Evolutionary conservation across 2,329 filamentous ascomycete genomes (phyloP), one percentile per base, ranked within the genome.

Genomic region (Aspergillus costaricaensis): DNA sequence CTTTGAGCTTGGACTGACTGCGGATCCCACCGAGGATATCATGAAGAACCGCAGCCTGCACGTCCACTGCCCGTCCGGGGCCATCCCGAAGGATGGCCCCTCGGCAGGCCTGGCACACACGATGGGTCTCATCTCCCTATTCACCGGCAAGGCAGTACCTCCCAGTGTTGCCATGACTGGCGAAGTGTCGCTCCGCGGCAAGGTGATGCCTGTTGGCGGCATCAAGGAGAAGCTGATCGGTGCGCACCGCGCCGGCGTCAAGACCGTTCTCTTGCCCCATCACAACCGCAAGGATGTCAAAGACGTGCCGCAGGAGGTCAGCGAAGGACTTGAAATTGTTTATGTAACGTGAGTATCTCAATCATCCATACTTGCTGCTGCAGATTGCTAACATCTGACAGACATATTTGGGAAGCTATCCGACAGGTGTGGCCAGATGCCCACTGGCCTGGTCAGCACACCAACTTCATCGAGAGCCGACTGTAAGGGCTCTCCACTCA

Each of bases 191-290:
- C 86, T 99, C 25, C 86, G 95, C 44, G 95, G 95, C 21, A 88
- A 92, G 65, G 90, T 99, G 59, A 91, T 95, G 78, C 92, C 94
- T 25, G 95, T 99, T 38, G 95, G 95, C 56, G 95, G 95, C 17
- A 98, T 99, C 80, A 97, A 98, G 79, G 94, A 99, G 85, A 99
- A 99, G 78, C 83, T 98, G 56, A 98, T 99, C 72, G 95, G 95
- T 21, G 95, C 95, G 8, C 82, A 96, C 72, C 86, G 94, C 58
- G 95, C 95, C 2, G 95, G 95, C 27, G 94, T 99, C 63, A 96
- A 96, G 83, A 94, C 91, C 32, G 94, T 99, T 7, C 76, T 99
- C 62, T 81, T 99, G 7, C 95, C 95, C 3, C 85, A 89, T 32
- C 89, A 91, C 68, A 99, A 99, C 75, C 85, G 88, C 65, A 98